phyloP scores from a whole-genome alignment of 106 monocot species.

The Dendrobium huoshanense region DNA sequence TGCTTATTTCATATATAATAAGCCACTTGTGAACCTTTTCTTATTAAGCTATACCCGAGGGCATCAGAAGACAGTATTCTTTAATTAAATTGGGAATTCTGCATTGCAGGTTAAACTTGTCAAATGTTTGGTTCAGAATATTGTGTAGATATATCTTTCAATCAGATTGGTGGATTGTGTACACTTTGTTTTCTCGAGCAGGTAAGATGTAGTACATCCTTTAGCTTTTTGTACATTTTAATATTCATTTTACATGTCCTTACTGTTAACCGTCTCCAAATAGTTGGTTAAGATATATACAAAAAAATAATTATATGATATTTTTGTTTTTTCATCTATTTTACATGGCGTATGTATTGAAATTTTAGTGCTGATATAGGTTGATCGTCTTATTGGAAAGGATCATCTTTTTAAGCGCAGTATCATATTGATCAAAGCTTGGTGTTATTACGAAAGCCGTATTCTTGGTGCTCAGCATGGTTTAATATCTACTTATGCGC shows the following conservation, averaged over 20 bases:
- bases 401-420: conserved; percentile 85
- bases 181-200: conserved; percentile 89
- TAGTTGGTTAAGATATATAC: too few relatives aligned
- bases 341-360: background rate
- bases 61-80: background rate
- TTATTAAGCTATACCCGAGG: background rate
- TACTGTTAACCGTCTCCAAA: too few relatives aligned
- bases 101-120: conserved; percentile 80
- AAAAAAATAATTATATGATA: background rate
- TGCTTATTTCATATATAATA: background rate
- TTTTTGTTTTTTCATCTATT: background rate
- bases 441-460: conserved; percentile 98
- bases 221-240: background rate
- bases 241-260: background rate
- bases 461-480: conserved; percentile 97
- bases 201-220: conserved; percentile 20
- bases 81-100: background rate
- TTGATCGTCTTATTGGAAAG: conserved; percentile 64
- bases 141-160: conserved; percentile 92
- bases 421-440: conserved; percentile 86
- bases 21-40: background rate
- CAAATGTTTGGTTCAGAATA: conserved; percentile 87
- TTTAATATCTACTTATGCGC: conserved; percentile 92
- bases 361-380: conserved; percentile 27
- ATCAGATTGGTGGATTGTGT: conserved; percentile 84